Conservation (phyloP, 2,329 filamentous ascomycete genomes). For the Pestalotiopsis sp. region DNA sequence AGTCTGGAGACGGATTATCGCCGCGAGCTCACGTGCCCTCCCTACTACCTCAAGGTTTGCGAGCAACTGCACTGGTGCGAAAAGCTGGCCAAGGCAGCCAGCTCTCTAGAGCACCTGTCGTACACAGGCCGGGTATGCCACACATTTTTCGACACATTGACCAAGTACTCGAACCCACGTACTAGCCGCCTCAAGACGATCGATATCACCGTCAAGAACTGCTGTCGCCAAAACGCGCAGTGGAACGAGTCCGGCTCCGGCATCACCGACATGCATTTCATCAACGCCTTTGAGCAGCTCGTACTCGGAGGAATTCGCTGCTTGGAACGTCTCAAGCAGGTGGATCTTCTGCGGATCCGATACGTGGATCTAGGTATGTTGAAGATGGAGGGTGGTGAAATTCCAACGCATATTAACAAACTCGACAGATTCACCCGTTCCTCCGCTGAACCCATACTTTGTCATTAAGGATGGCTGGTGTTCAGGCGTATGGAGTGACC, state of each 20-base stretch:
- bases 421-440: constrained; percentile 65
- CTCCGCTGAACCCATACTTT: constrained; percentile 73
- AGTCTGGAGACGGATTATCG: constrained; percentile 72
- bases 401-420: background rate
- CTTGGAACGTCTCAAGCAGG: constrained; percentile 55
- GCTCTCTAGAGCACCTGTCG: constrained; percentile 64
- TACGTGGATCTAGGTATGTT: constrained; percentile 69
- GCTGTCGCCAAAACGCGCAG: constrained; percentile 57
- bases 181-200: constrained; percentile 61
- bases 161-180: constrained; percentile 47
- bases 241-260: constrained; percentile 67
- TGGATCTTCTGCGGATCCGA: constrained; percentile 68
- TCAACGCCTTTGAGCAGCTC: constrained; percentile 68
- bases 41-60: constrained; percentile 61
- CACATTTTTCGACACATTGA: constrained; percentile 63
- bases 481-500: constrained; percentile 71
- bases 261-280: constrained; percentile 72
- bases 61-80: constrained; percentile 65
- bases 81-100: constrained; percentile 60
- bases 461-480: constrained; percentile 60
- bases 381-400: background rate
- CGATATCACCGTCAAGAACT: constrained; percentile 73
- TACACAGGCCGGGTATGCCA: constrained; percentile 74
- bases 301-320: constrained; percentile 64
- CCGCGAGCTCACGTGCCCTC: constrained; percentile 60